Base-by-base conservation (phyloP, 1,139 yeast genomes). In the Diutina mesorugosa region DNA sequence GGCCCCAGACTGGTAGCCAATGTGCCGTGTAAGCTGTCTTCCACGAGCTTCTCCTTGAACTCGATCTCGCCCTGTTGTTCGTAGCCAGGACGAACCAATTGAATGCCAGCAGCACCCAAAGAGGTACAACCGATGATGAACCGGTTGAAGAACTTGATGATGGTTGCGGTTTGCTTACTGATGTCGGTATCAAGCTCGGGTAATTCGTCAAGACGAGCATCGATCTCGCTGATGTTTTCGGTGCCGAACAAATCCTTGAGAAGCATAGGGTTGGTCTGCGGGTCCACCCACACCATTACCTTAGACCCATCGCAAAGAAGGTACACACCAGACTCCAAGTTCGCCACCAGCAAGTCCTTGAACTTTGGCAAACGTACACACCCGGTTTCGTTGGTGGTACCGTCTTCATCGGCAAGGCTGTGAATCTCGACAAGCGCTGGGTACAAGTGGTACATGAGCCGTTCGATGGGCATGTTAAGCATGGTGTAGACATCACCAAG, bases 351-450 rank as follows among this genome's bases (percentile, higher is more conserved):
- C 32, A 83, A 70, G 5, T 84, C 80, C 56, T 79, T 76, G 55
- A 70, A 71, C 56, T 74, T 71, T 2, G 78, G 77, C 3, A 90
- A 81, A 59, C 79, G 64, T 21, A 74, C 72, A 67, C 87, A 80
- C 32, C 72, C 68, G 46, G 78, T 79, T 6, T 70, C 72, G 21
- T 35, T 38, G 28, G 76, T 65, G 29, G n/a, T 28, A 51, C 87
- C 80, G 60, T 84, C 89, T 3, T 72, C 72, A 7, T 81, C 86
- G 8, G 71, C 73, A 57, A 89, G 69, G 3, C 81, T 77, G 67
- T 90, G 96, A 51, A 91, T 69, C 51, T 89, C 90, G 53, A 88
- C 76, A 60, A 93, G 74, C 5, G 88, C 83, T 1, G 99, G 99
- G 64, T 91, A 93, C 56, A 93, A 74, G 60, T 82, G 84, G 59